Conservation (phyloP, 2,329 filamentous ascomycete species). For the Aureobasidium sp. region DNA sequence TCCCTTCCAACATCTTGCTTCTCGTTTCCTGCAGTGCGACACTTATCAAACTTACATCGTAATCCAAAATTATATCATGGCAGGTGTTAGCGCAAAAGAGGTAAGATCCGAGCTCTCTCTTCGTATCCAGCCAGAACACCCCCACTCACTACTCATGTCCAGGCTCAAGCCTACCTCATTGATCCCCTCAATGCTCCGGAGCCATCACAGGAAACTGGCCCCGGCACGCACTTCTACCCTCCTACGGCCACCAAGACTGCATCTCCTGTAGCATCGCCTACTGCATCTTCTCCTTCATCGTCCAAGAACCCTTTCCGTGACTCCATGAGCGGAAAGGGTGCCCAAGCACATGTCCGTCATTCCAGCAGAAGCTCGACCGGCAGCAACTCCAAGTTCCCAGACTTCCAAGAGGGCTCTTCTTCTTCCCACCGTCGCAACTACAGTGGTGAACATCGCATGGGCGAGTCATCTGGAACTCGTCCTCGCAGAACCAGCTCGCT, state of each 20-base stretch:
- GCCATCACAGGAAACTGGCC: conserved; percentile 58
- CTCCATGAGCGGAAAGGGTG: conserved; percentile 13
- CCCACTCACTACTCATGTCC: conserved; percentile 15
- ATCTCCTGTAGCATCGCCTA: conserved; percentile 26
- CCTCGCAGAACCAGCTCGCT: conserved; percentile 44
- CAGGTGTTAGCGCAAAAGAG: conserved; percentile 16
- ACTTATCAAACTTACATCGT: neutral
- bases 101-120: conserved; percentile 9
- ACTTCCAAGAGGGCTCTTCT: conserved; percentile 36
- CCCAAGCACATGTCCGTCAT: conserved; percentile 16
- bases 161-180: conserved; percentile 60
- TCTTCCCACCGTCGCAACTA: conserved; percentile 15
- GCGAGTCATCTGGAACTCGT: conserved; percentile 17
- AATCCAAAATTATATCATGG: neutral
- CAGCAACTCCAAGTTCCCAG: conserved; percentile 44
- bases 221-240: conserved; percentile 44
- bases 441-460: conserved; percentile 10
- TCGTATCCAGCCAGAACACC: neutral
- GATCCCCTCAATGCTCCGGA: conserved; percentile 61
- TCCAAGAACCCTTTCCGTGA: conserved; percentile 38
- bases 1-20: neutral
- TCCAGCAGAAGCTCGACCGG: conserved; percentile 40
- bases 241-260: conserved; percentile 13
- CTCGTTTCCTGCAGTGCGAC: neutral
- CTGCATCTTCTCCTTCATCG: conserved; percentile 24